Evolutionary conservation across 2,329 filamentous ascomycete genomes (phyloP), one percentile per base, ranked within the genome.

Genomic region (Peltaster fructicola): DNA sequence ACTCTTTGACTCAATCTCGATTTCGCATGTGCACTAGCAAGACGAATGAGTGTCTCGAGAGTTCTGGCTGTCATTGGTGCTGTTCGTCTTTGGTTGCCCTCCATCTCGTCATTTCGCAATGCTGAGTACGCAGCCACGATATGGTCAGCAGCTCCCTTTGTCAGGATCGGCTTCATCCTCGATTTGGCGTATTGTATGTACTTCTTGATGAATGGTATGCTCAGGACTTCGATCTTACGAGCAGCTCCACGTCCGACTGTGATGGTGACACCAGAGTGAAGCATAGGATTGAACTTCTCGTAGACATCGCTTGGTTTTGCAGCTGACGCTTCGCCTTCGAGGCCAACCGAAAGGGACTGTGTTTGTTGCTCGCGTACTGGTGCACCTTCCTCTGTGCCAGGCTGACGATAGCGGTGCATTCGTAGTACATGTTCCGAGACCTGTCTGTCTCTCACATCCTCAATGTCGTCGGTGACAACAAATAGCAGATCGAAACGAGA

Each of bases 401-500:
- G 75, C 42, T 88, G 76, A 25, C 88, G 79, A 56, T 93, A 98
- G 23, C 82, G 67, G 47, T 98, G 88, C 84, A 95, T 95, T 30
- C 85, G 79, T 15, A 98, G 63, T 29, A 98, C 88, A 44, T 98
- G 88, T 53, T 98, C 88, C 0, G 85, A 95, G 8, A 98, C 70
- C 45, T 82, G 74, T 23, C 88, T 68, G 52, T 98, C 88, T 24
- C 81, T 68, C 3, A 79, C 71, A 47, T 98, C 88, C 43, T 98
- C 85, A 35, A 98, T 95, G 43, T 98, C 88, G 49, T 98, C 88
- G 2, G 88, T 98, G 21, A 98, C 84, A 22, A 98, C 77, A 45
- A 98, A 98, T 2, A 98, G 63, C 40, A 98, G 63, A 71, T 98
- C 88, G 51, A 98, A 98, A 78, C 88, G 88, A 4, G 88, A 95